Evolutionary conservation across 2,329 filamentous ascomycete genomes (phyloP).

Genomic region (Oidium heveae): DNA sequence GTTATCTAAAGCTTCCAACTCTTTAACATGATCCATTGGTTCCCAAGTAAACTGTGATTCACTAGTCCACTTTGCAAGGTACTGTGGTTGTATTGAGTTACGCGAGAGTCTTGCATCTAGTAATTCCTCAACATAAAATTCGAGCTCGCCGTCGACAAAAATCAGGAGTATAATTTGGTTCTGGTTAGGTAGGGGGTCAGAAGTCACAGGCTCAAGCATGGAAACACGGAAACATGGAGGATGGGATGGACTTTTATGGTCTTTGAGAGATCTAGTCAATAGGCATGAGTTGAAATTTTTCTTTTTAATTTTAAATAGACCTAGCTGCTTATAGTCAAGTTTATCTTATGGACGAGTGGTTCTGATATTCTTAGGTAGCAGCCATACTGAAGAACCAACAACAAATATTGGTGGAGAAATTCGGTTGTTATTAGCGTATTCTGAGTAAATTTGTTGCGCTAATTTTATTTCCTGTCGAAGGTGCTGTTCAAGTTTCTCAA

Average conservation of each 20-base stretch:
- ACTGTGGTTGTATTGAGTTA: neutral
- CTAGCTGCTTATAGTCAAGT: neutral
- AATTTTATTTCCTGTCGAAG: neutral
- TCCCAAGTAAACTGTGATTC: neutral
- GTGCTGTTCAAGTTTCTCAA: neutral
- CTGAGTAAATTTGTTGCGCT: neutral
- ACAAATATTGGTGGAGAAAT: neutral
- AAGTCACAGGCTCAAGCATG: neutral
- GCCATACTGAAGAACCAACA: neutral
- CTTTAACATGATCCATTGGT: neutral
- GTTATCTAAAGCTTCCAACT: neutral
- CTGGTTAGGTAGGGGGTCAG: neutral
- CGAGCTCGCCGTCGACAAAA: neutral
- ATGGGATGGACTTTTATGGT: slow-evolving; percentile 1
- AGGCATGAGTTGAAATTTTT: neutral
- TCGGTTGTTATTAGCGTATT: neutral
- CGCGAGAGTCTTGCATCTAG: neutral
- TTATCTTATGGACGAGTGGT: neutral
- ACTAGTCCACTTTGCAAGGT: neutral
- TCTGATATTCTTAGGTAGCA: neutral
- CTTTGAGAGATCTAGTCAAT: neutral
- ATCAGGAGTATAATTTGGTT: neutral
- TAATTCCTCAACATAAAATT: neutral
- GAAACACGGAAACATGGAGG: slow-evolving; percentile 2
- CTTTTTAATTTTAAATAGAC: slow-evolving; percentile 1